A percentile compares a stretch with the other conserved stretches of the same genome.
Evolutionary conservation across 495 filamentous ascomycete species (phyloP).

Genomic region (Penicillium simplicissimum): DNA sequence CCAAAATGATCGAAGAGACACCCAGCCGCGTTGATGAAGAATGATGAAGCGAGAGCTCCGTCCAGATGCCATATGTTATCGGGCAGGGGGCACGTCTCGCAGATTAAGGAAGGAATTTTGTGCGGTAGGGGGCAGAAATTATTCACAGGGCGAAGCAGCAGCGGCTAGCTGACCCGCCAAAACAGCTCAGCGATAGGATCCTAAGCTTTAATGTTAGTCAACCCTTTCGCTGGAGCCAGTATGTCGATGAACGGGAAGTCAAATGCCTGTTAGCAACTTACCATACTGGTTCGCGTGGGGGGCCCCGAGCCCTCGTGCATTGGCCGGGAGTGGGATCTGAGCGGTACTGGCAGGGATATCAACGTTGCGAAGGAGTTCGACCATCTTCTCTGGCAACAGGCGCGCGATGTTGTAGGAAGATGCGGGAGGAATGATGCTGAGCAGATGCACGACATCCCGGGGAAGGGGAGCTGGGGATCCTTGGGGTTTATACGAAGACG

Average conservation of each 20-base stretch:
- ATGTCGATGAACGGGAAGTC: neutral
- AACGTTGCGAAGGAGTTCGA: conserved; percentile 68
- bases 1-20: conserved; percentile 7
- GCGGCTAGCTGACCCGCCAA: neutral
- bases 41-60: conserved; percentile 9
- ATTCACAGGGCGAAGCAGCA: conserved; percentile 11
- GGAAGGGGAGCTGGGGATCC: conserved; percentile 60
- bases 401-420: conserved; percentile 65
- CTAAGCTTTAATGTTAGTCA: conserved; percentile 19
- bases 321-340: conserved; percentile 44
- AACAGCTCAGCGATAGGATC: conserved; percentile 34
- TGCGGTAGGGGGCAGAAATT: conserved; percentile 13
- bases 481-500: conserved; percentile 43
- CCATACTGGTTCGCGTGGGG: conserved; percentile 36
- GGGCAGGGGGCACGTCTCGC: conserved; percentile 14
- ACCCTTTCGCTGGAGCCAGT: neutral
- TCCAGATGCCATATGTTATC: conserved; percentile 22
- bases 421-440: conserved; percentile 79
- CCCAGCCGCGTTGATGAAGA: conserved; percentile 4
- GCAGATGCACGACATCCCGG: conserved; percentile 75
- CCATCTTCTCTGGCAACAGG: conserved; percentile 70
- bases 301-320: conserved; percentile 32
- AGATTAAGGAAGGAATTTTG: conserved; percentile 13
- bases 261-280: conserved; percentile 21
- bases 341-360: conserved; percentile 60